A percentile compares a stretch with the other conserved stretches of the same genome.
phyloP scores from a whole-genome alignment of 1,284 basidiomycete genomes.

The Marasmius tenuissimus region DNA sequence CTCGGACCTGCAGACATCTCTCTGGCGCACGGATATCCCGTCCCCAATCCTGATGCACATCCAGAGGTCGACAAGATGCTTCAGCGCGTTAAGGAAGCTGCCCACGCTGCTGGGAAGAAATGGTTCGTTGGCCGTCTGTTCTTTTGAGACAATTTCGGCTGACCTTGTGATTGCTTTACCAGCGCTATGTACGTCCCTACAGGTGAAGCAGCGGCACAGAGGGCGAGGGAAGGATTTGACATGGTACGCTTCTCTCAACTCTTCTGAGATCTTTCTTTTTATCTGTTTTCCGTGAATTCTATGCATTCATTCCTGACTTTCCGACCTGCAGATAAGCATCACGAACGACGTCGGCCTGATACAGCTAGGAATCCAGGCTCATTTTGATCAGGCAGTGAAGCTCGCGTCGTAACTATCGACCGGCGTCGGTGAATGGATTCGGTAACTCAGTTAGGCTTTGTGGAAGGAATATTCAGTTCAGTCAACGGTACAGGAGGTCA shows the following conservation, averaged over 20 bases:
- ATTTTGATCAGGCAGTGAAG: not conserved
- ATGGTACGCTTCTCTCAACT: not conserved
- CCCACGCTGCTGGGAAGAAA: conserved; percentile 64
- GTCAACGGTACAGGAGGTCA: too few species aligned
- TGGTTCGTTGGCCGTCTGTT: conserved; percentile 40
- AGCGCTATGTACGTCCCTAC: not conserved
- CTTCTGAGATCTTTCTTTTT: not conserved
- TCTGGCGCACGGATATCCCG: conserved; percentile 52
- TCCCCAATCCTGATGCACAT: conserved; percentile 62
- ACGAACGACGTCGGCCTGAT: not conserved
- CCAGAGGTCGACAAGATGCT: conserved; percentile 64
- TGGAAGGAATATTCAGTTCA: too few species aligned
- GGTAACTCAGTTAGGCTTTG: too few species aligned
- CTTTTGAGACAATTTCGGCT: not conserved
- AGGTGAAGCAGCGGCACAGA: not conserved
- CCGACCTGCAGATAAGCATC: not conserved
- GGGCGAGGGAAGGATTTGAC: not conserved
- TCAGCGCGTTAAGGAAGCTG: conserved; percentile 50
- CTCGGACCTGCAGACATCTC: conserved; percentile 71
- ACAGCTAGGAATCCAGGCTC: not conserved
- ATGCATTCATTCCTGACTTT: too few species aligned
- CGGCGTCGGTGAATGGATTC: too few species aligned
- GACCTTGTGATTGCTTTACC: not conserved
- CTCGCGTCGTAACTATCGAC: too few species aligned
- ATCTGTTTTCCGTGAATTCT: too few species aligned